Base-by-base conservation (phyloP, 2,329 filamentous ascomycete species). In the Fusarium virguliforme region DNA sequence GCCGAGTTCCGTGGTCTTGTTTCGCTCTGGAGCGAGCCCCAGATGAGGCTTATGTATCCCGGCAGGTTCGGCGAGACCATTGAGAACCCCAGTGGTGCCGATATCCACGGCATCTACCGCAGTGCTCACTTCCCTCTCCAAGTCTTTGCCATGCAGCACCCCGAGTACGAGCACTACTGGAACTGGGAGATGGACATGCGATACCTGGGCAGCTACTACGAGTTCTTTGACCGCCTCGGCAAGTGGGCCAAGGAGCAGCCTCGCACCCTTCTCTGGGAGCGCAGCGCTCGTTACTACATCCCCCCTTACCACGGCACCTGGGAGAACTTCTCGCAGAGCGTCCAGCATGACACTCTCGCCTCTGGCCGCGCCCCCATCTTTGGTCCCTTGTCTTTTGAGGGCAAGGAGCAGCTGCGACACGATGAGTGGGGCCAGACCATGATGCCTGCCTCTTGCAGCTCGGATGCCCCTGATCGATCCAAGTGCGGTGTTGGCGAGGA, bases 1-100 rank as follows among this genome's bases (percentile, higher is more conserved):
- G 84, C 88, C 65, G 93, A 95, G 76, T 97, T 97, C 80, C 92
- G 91, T 77, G 89, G 91, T 66, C 88, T 97, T 79, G 92, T 91
- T 48, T 94, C 92, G 0, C 84, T 97, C 6, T 97, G 94, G 94
- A 94, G 93, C 3, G 93, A 96, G 79, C 86, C 89, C 58, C 93
- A 95, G 80, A 95, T 97, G 92, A 86, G 87, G 62, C 85, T 95
- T 62, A 90, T 94, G 79, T 97, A 97, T 76, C 80, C 87, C 66
- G 88, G 88, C 2, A 87, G 89, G 41, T 91, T 94, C n/a, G 90
- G 92, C 73, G 89, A 91, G 48, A 88, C 90, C 1, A 89, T 91
- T 74, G 83, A 86, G 60, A 88, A 89, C 76, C 87, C 86, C 7
- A 85, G 84, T 62, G 81, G 87, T 70, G 85, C 83, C 13, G 86